Evolutionary conservation across 2,329 filamentous ascomycete species (phyloP), one percentile per base, ranked within the genome.

Genomic region (Colletotrichum sp.): DNA sequence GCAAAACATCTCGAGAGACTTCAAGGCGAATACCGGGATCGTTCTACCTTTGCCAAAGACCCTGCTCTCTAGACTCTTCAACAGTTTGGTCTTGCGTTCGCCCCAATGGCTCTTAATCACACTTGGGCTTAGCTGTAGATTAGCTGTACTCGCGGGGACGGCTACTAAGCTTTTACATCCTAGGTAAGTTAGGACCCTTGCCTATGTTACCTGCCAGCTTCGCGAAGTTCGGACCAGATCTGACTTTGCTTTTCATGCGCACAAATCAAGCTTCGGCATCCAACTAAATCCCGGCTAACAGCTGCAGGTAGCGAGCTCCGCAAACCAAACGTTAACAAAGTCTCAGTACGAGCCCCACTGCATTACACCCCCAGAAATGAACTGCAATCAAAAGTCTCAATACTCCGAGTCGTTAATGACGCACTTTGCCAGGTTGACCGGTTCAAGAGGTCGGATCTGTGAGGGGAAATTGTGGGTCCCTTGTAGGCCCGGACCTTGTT

Each of bases 381-480:
- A 1, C 5, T 9, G 55, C 55, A 28, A 58, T 58, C 55, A 58
- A 26, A 58, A 58, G 55, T 58, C 55, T 58, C 24, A 18, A 58
- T 58, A 58, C 55, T 5, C 12, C 2, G 24, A 58, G 55, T 58
- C 55, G 26, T 58, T 58, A 58, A 58, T 58, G 26, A 58, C 55
- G 55, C 55, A 58, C 55, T 58, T 58, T 58, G 24, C 24, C 55
- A 58, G 55, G 55, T 58, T 58, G 55, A 58, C 55, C 24, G n/a
- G 55, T 58, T 58, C 55, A 58, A 58, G 55, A 58, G 55, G 55
- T 58, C 55, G 24, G 55, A 58, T 58, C 55, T 56, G 56, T 69
- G 71, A 73, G 71, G 71, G 71, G 71, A 69, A 73, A 69, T 73
- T 73, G 56, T 73, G 71, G 71, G 28, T 13, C 71, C 18, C 18